These are phyloP conservation scores for Kalanchoe fedtschenkoi DNA, from an alignment of 164 flowering plant species.

Conservation along the genomic window DNA sequence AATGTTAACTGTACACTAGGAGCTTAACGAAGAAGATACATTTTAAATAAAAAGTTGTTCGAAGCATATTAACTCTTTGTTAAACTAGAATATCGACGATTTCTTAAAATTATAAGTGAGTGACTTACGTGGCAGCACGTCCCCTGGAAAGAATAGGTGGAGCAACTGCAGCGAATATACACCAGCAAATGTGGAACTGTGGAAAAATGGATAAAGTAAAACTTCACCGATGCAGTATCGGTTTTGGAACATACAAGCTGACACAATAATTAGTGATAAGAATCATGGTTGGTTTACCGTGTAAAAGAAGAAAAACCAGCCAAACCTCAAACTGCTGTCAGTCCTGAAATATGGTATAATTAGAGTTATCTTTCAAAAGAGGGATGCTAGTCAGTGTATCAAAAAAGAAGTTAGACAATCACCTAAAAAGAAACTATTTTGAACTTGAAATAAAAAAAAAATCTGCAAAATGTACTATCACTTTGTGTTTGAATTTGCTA, in stretches of 20 bases:
- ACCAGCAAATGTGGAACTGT: not conserved
- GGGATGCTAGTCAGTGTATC: too few relatives aligned
- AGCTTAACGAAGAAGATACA: too few relatives aligned
- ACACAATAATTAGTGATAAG: not conserved
- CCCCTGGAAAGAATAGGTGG: slow-evolving; percentile 11
- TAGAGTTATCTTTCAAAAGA: not conserved
- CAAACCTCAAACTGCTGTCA: not conserved
- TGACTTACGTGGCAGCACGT: slow-evolving; percentile 36
- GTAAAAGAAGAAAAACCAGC: not conserved
- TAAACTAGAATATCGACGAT: too few relatives aligned
- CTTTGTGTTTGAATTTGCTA: too few relatives aligned
- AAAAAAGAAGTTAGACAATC: too few relatives aligned
- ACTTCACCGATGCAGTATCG: slow-evolving; percentile 2
- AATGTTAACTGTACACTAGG: too few relatives aligned
- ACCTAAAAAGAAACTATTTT: not conserved
- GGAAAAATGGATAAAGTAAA: not conserved
- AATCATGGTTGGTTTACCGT: not conserved
- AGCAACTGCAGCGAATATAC: not conserved
- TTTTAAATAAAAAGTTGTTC: too few relatives aligned
- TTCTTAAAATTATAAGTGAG: not conserved
- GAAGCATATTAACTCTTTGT: too few relatives aligned
- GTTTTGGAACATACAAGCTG: not conserved
- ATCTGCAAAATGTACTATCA: too few relatives aligned
- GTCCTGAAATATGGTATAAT: slow-evolving; percentile 7
- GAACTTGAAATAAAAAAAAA: too few relatives aligned